These are phyloP conservation scores for Teratosphaeria destructans DNA, from an alignment of 2,329 filamentous ascomycete species.

Conservation along the genomic window DNA sequence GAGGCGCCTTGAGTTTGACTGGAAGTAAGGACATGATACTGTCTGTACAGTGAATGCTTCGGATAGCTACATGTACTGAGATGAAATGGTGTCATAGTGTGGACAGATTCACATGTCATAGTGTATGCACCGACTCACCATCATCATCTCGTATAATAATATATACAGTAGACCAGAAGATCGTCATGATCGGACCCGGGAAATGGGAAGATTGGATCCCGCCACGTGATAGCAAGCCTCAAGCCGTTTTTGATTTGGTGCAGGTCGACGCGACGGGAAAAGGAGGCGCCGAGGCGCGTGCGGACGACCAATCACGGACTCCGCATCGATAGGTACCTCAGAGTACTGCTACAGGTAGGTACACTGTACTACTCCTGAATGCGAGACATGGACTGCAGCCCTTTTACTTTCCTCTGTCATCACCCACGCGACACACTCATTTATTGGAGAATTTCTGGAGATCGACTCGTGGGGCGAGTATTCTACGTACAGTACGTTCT, in stretches of 20 bases:
- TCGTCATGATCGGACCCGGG: no score
- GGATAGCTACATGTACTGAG: no score
- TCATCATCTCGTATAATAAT: no score
- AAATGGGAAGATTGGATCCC: neutral
- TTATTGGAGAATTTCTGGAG: neutral
- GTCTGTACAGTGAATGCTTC: no score
- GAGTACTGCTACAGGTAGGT: neutral
- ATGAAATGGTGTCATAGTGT: no score
- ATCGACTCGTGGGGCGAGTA: neutral
- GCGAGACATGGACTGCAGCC: neutral
- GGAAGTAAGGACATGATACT: no score
- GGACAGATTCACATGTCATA: no score
- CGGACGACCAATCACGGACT: neutral
- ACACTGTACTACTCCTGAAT: neutral
- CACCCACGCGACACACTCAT: neutral
- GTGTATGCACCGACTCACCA: no score
- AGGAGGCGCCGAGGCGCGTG: neutral
- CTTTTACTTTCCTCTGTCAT: neutral
- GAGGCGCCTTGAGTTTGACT: neutral
- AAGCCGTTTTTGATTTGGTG: neutral
- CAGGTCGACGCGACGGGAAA: neutral
- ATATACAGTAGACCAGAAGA: no score
- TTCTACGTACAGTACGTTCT: neutral
- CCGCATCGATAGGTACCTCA: neutral
- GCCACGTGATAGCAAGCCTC: neutral